Conservation (phyloP, 2,329 filamentous ascomycete genomes). For the Zarea fungicola region DNA sequence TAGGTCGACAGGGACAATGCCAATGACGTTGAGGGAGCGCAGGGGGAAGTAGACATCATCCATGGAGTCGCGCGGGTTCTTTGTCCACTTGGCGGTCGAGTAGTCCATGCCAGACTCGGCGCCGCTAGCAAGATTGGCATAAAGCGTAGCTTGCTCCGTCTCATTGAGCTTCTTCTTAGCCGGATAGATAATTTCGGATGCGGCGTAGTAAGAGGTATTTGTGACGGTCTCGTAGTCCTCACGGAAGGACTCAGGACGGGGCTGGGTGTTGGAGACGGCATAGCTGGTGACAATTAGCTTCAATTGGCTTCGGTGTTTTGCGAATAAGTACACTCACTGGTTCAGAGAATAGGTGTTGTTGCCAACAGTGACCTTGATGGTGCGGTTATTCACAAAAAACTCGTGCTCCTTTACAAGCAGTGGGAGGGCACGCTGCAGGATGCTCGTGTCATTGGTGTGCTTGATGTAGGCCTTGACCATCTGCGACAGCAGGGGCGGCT, state of each 20-base stretch:
- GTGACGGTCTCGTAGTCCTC: conserved; percentile 63
- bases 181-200: conserved; percentile 54
- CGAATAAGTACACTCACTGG: conserved; percentile 38
- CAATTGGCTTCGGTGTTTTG: not conserved
- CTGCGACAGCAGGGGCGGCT: conserved; percentile 59
- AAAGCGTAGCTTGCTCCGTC: conserved; percentile 46
- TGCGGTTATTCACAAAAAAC: conserved; percentile 59
- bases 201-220: conserved; percentile 57
- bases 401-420: conserved; percentile 58
- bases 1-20: conserved; percentile 59
- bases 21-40: conserved; percentile 54
- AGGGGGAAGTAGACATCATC: conserved; percentile 60
- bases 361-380: conserved; percentile 43
- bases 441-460: conserved; percentile 57
- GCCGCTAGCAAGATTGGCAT: conserved; percentile 58
- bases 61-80: conserved; percentile 51
- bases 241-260: conserved; percentile 61
- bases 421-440: conserved; percentile 56
- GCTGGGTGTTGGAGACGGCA: conserved; percentile 58
- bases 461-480: conserved; percentile 63
- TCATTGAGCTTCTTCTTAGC: conserved; percentile 45
- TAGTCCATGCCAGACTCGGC: conserved; percentile 66
- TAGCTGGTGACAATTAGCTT: conserved; percentile 35
- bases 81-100: conserved; percentile 48
- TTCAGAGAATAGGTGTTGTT: conserved; percentile 50